Evolutionary conservation across 1,284 basidiomycete species (phyloP), one percentile per base, ranked within the genome.

Genomic region (Trichosporon sp.): DNA sequence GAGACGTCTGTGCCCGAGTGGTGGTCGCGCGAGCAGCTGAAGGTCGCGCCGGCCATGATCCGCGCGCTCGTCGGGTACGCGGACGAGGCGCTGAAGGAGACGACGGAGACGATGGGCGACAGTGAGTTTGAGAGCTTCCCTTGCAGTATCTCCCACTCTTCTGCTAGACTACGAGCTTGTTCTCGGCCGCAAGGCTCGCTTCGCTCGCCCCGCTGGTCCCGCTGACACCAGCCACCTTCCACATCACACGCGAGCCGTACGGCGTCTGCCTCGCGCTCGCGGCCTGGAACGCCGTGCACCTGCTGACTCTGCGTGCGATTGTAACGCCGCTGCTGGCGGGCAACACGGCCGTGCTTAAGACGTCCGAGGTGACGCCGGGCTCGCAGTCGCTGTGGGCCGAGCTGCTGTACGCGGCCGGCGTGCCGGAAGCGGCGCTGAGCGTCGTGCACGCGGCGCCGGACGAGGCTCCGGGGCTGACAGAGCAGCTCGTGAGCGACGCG

Each of bases 281-380:
- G 4, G 68, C 75, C 1, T 76, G 75, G 75, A 76, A 76, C 42
- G 75, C 75, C 3, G 75, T 76, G 35, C 69, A 71, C 23, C 44
- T 71, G 31, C 68, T 75, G n/a, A 75, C 74, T 0, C 23, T 64
- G 34, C 83, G 88, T 13, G 86, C 88, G 0, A 81, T 88, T 44
- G 81, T 85, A 3, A 81, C 87, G 11, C 87, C 89, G 0, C 81
- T 90, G 25, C 82, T 89, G 3, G 88, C 87, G 34, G 89, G 89
- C 2, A 90, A 90, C 78, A 88, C 88, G 0, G 86, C 88, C 2
- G 85, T 91, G 0, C 74, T 90, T 44, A 89, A 89, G 74, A 85
- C 86, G 8, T 88, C 88, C 0, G 89, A 90, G 74, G 79, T 82
- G 66, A 86, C 85, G 58, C 89, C 89, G 0, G 79, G 84, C 3